Evolutionary conservation across 225 moss, liverwort and hornwort genomes (phyloP).

Genomic region (Ulota crispa): DNA sequence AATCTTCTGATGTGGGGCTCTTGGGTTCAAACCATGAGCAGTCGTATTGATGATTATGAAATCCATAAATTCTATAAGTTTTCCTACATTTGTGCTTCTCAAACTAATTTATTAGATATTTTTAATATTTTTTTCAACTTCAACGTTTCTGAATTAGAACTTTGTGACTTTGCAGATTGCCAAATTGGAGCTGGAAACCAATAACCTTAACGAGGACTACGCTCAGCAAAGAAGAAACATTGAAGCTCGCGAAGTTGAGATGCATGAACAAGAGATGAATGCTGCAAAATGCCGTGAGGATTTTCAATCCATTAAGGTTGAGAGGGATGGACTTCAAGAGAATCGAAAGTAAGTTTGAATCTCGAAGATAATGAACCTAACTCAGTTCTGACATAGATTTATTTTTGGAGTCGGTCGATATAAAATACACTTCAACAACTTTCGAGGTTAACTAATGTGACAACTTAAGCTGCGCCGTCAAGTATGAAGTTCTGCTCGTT

Average conservation of each 20-base stretch:
- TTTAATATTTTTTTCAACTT: not conserved
- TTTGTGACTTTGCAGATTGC: slow-evolving; percentile 34
- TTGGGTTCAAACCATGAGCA: not conserved
- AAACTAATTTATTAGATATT: not conserved
- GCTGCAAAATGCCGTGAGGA: slow-evolving; percentile 60
- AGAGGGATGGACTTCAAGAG: slow-evolving; percentile 75
- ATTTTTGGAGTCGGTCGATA: not conserved
- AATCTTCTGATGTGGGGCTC: not conserved
- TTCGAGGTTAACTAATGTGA: not conserved
- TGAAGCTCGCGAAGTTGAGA: slow-evolving; percentile 66
- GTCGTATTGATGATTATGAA: not conserved
- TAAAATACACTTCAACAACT: not conserved
- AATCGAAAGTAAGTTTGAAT: slow-evolving; percentile 58
- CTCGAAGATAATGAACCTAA: not conserved
- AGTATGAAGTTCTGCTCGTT: not conserved
- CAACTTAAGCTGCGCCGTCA: not conserved
- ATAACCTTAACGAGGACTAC: slow-evolving; percentile 69
- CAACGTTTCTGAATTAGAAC: not conserved
- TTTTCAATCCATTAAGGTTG: slow-evolving; percentile 54
- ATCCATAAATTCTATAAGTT: not conserved
- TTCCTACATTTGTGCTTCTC: not conserved
- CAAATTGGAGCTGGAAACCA: slow-evolving; percentile 56
- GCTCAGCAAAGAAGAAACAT: slow-evolving; percentile 60
- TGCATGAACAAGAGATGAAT: slow-evolving; percentile 62
- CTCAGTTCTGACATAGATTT: not conserved